phyloP scores from a whole-genome alignment of 257 asterid genomes.

The Lavandula angustifolia region DNA sequence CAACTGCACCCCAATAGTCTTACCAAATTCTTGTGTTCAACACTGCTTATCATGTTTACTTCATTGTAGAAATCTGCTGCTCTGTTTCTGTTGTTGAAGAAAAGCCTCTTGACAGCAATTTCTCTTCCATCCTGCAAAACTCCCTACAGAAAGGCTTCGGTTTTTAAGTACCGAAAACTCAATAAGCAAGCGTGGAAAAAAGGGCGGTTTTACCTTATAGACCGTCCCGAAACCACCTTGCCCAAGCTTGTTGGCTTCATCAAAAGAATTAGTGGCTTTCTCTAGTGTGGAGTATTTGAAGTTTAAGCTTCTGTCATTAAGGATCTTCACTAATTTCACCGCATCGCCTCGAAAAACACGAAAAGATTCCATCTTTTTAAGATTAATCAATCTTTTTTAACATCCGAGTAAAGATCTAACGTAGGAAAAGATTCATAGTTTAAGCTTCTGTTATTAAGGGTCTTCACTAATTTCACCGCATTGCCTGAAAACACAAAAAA shows the following conservation, averaged over 20 bases:
- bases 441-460: conserved; percentile 77
- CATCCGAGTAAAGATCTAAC: conserved; percentile 70
- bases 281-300: conserved; percentile 90
- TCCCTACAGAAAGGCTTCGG: conserved; percentile 46
- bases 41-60: conserved; percentile 82
- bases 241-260: conserved; percentile 84
- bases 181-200: neutral
- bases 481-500: conserved; percentile 47
- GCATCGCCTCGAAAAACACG: conserved; percentile 53
- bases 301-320: conserved; percentile 82
- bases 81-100: conserved; percentile 83
- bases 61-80: conserved; percentile 93
- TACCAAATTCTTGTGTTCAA: conserved; percentile 90
- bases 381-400: conserved; percentile 8
- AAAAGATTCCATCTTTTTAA: conserved; percentile 3
- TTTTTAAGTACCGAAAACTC: conserved; percentile 27
- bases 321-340: conserved; percentile 65
- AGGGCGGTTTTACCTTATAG: conserved; percentile 52
- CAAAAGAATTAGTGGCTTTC: conserved; percentile 78
- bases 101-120: conserved; percentile 91
- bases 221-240: conserved; percentile 96
- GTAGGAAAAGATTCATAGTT: conserved; percentile 87
- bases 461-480: conserved; percentile 61
- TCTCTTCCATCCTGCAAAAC: conserved; percentile 87
- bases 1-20: conserved; percentile 89